Percentiles rank a stretch among this genome's conserved stretches.
phyloP scores from a whole-genome alignment of 352 stramenopile genomes.

The Pythium angustatum region DNA sequence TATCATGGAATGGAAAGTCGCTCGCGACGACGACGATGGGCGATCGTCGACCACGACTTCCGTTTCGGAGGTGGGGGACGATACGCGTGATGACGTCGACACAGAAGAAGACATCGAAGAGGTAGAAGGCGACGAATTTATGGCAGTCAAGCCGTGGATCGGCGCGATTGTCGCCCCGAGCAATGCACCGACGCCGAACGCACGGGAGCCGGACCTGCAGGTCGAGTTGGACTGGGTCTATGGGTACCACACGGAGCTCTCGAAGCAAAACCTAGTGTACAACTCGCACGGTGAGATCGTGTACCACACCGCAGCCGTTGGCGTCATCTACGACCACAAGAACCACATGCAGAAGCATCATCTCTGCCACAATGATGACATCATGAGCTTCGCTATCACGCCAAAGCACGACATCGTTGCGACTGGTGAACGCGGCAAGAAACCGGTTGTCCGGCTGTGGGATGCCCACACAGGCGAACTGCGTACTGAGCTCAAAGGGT shows the following conservation, averaged over 20 bases:
- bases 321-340: conserved; percentile 74
- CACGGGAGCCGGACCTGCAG: conserved; percentile 55
- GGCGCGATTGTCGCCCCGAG: conserved; percentile 78
- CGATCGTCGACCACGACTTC: conserved; percentile 6
- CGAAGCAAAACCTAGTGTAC: conserved; percentile 81
- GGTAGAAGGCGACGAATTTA: conserved; percentile 78
- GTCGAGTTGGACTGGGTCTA: conserved; percentile 87
- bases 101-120: conserved; percentile 19
- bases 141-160: conserved; percentile 90
- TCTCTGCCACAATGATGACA: conserved; percentile 83
- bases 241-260: conserved; percentile 73
- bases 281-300: conserved; percentile 76
- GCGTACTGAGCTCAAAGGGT: conserved; percentile 58
- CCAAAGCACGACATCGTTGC: conserved; percentile 70
- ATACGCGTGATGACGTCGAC: conserved; percentile 6
- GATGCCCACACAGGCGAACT: conserved; percentile 74
- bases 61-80: conserved; percentile 24
- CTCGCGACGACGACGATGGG: conserved; percentile 31
- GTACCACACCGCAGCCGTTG: conserved; percentile 87
- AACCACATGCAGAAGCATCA: conserved; percentile 84
- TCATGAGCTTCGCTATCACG: conserved; percentile 81
- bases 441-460: conserved; percentile 79
- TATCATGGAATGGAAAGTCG: conserved; percentile 89
- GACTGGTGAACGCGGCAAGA: conserved; percentile 85
- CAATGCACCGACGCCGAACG: conserved; percentile 64